A percentile compares a stretch with the other conserved stretches of the same genome.
Conservation (phyloP, 2,329 filamentous ascomycete genomes). For the Cytospora paraplurivora region DNA sequence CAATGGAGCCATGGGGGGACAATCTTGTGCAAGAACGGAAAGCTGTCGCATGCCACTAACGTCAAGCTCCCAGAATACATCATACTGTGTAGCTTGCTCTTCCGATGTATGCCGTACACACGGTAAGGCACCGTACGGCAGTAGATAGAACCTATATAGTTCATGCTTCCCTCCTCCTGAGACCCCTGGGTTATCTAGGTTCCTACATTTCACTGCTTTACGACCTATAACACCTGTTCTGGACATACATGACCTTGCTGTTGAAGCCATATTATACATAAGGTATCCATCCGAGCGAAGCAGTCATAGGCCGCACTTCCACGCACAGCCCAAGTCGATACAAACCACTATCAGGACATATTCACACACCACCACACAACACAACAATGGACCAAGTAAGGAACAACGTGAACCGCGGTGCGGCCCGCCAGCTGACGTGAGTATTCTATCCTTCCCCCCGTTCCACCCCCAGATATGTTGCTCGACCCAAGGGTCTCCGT, state of each 20-base stretch:
- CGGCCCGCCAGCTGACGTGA: slow-evolving; percentile 29
- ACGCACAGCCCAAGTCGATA: neutral
- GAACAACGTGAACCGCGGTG: slow-evolving; percentile 17
- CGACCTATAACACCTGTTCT: neutral
- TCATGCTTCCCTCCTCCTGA: neutral
- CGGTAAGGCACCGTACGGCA: neutral
- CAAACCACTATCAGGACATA: neutral
- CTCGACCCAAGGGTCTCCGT: too few species aligned
- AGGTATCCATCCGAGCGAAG: neutral
- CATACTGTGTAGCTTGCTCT: slow-evolving; percentile 11
- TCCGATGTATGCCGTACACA: neutral
- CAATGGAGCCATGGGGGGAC: neutral
- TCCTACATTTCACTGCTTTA: neutral
- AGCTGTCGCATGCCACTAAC: slow-evolving; percentile 26
- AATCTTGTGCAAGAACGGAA: slow-evolving; percentile 19
- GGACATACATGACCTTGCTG: neutral
- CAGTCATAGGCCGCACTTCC: neutral
- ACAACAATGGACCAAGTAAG: slow-evolving; percentile 28
- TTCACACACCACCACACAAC: neutral
- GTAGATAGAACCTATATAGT: neutral
- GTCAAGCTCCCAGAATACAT: slow-evolving; percentile 24
- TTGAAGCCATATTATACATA: neutral
- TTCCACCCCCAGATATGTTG: too few species aligned
- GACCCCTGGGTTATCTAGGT: neutral
- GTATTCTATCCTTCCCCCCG: slow-evolving; percentile 7